These are phyloP conservation scores for Lachnellula subtilissima DNA, from an alignment of 2,329 filamentous ascomycete genomes.

Conservation along the genomic window DNA sequence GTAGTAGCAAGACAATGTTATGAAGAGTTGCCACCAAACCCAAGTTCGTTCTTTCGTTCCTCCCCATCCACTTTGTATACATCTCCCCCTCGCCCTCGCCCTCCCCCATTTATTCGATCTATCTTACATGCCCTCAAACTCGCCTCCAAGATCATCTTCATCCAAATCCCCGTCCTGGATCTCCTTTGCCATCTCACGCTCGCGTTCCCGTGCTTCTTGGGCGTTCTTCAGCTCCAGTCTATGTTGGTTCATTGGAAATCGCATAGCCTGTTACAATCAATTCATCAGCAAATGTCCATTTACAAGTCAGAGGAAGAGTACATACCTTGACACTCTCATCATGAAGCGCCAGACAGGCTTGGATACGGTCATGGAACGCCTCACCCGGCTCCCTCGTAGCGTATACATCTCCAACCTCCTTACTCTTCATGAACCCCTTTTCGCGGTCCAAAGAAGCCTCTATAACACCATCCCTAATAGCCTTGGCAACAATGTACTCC, in stretches of 20 bases:
- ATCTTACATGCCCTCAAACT: slow-evolving; percentile 89
- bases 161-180: slow-evolving; percentile 97
- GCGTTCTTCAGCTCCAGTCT: slow-evolving; percentile 95
- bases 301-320: slow-evolving; percentile 8
- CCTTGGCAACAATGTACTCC: slow-evolving; percentile 98
- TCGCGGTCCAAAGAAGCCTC: slow-evolving; percentile 93
- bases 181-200: slow-evolving; percentile 96
- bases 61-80: slow-evolving; percentile 17
- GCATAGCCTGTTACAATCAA: slow-evolving; percentile 67
- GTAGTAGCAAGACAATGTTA: slow-evolving; percentile 28
- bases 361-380: slow-evolving; percentile 95
- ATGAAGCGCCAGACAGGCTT: slow-evolving; percentile 83
- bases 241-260: slow-evolving; percentile 99
- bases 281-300: slow-evolving; percentile 2
- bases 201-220: slow-evolving; percentile 93
- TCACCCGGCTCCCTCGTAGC: slow-evolving; percentile 92
- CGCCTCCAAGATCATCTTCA: slow-evolving; percentile 90
- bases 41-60: slow-evolving; percentile 1
- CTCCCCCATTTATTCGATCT: not conserved
- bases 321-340: slow-evolving; percentile 96
- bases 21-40: slow-evolving; percentile 29
- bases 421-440: slow-evolving; percentile 97
- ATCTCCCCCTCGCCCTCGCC: slow-evolving; percentile 4
- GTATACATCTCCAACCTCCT: slow-evolving; percentile 93
- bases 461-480: slow-evolving; percentile 94